These are phyloP conservation scores for Cymbidium sinense DNA, from an alignment of 106 monocot genomes.

Conservation along the genomic window DNA sequence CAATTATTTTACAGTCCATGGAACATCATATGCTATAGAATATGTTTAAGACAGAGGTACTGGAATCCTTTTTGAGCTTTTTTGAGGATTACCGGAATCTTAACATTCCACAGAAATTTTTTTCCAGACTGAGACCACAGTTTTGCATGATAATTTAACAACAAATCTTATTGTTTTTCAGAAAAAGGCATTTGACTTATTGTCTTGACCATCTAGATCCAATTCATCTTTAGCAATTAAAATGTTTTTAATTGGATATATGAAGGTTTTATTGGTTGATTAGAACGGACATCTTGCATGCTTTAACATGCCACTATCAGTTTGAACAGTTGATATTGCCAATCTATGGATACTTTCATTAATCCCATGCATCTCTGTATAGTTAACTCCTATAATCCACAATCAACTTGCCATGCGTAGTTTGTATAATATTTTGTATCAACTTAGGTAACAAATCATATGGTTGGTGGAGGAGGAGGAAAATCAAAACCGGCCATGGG, in stretches of 20 bases:
- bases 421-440: conserved; percentile 2
- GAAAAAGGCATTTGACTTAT: not conserved
- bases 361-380: not conserved
- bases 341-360: not conserved
- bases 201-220: not conserved
- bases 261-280: not conserved
- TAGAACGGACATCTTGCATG: not conserved
- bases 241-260: not conserved
- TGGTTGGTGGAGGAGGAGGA: conserved; percentile 69
- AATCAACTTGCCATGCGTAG: not conserved
- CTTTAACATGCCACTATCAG: not conserved
- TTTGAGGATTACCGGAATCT: not conserved
- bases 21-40: not conserved
- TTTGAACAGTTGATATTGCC: not conserved
- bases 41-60: not conserved
- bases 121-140: too few species aligned
- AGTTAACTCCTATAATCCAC: not conserved
- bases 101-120: too few species aligned
- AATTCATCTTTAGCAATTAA: not conserved
- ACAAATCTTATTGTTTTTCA: not conserved
- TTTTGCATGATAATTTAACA: not conserved
- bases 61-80: too few species aligned
- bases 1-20: not conserved
- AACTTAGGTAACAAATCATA: conserved; percentile 80
- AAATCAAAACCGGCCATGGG: conserved; percentile 68